A percentile compares a stretch with the other conserved stretches of the same genome.
phyloP scores from a whole-genome alignment of 805 yeast species.

The Wickerhamomyces chaumierensis region DNA sequence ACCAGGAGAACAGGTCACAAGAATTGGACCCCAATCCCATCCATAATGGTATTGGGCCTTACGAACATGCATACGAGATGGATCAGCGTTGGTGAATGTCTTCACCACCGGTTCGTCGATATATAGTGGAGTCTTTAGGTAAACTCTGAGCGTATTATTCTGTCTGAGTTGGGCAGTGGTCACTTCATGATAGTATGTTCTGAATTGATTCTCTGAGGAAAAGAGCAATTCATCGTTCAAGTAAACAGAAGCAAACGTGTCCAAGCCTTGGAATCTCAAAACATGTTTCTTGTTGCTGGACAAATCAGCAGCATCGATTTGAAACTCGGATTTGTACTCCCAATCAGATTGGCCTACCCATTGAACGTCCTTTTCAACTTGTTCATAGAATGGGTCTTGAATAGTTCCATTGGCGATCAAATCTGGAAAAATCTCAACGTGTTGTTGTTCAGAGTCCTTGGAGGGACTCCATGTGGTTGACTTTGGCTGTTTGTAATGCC shows the following conservation, averaged over 20 bases:
- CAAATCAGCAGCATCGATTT: conserved; percentile 16
- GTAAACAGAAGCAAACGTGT: conserved; percentile 12
- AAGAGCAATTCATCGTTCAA: conserved; percentile 27
- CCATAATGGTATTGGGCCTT: conserved; percentile 46
- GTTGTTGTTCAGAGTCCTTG: background rate
- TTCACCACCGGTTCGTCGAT: conserved; percentile 22
- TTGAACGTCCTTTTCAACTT: conserved; percentile 32
- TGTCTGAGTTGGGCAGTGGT: conserved; percentile 1
- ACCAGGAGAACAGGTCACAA: conserved; percentile 10
- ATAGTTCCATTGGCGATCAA: conserved; percentile 26
- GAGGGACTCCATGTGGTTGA: background rate
- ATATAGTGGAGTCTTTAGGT: conserved; percentile 27
- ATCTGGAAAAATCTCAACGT: conserved; percentile 31
- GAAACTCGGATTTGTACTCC: conserved; percentile 29
- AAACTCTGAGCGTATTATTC: conserved; percentile 23
- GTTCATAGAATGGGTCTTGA: conserved; percentile 33
- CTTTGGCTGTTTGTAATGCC: background rate
- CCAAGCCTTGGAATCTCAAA: conserved; percentile 19
- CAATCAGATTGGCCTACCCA: conserved; percentile 41
- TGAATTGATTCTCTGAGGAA: conserved; percentile 34
- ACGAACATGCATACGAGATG: conserved; percentile 30
- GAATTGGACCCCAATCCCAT: conserved; percentile 44
- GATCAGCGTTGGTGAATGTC: conserved; percentile 22
- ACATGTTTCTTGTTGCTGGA: conserved; percentile 10
- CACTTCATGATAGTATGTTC: conserved; percentile 19